Base-by-base conservation (phyloP, 352 stramenopile genomes). In the Achlya hypogyna region DNA sequence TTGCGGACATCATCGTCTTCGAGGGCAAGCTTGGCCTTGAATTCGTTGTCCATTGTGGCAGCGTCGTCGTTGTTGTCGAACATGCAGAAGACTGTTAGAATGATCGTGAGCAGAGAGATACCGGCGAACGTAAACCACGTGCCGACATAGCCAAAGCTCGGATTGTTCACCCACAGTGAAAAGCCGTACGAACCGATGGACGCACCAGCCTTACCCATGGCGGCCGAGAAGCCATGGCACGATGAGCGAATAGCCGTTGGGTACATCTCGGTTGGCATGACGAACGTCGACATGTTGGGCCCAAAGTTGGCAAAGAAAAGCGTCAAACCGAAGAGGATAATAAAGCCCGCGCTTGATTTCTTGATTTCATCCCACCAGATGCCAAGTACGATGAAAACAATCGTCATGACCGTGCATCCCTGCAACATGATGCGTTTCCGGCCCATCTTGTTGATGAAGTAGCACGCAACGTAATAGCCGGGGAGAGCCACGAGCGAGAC, bases 11-110 rank as follows among this genome's bases (percentile, higher is more conserved):
- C 53, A 28, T 62, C 47, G 53, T 62, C 53, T 62, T 62, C 53
- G 34, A 31, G 29, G 8, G 47, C 18, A 16, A 65, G 53, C 42
- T 67, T 70, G 18, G 47, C 52, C 6, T 77, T 79, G 59, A 87
- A 87, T 22, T 88, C 75, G 0, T 65, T 69, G 54, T 88, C 80
- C 77, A 87, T 87, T 20, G 76, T 77, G 0, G 83, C 78, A 20
- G 81, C 71, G 35, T 75, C 75, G 29, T 81, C 63, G 25, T 80
- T 69, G 69, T 84, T 87, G 71, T 87, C 77, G 49, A 87, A 84
- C 71, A 78, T 72, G 74, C 75, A 88, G 65, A 84, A 84, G 53
- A 69, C 86, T 2, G 79, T 88, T 10, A 85, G 70, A 2, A 77
- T 70, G 62, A 88, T 84, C 27, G 59, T 42, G 22, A 82, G 51